Base-by-base conservation (phyloP, 208 protist genomes). In the Wallacemonas rigidus region DNA sequence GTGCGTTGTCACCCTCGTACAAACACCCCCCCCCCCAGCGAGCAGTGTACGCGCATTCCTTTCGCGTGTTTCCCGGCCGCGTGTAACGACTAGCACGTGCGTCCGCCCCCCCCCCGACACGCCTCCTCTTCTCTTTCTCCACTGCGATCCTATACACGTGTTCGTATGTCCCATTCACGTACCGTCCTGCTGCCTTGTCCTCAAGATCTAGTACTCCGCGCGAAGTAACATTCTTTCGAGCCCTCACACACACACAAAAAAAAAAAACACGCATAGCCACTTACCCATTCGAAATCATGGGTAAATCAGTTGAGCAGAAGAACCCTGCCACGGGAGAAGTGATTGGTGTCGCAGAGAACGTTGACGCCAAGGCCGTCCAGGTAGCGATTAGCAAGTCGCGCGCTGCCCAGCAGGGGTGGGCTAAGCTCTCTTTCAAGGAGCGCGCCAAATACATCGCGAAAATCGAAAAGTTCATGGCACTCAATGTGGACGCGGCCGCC, bases 301-400 rank as follows among this genome's bases (percentile, higher is more conserved):
- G 54, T 39, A 75, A 79, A 35, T 74, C 57, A 36, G 73, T 86
- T 45, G 54, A 73, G 1, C 83, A 88, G 61, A 77, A 72, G 54
- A 93, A 88, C 80, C 90, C 90, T 14, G 88, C 86, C 38, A 95
- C 83, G 2, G 88, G 87, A 14, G 81, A 75, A 47, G 38, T 57
- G 12, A 47, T 92, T 41, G 60, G 72, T 7, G 9, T 65, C 1
- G 77, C 89, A 7, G 51, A 74, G 45, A 75, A 65, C 68, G 68
- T 82, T 61, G 72, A 79, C 36, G 39, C 56, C 1, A 48, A 57
- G 2, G 85, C 79, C 11, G 75, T 94, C 7, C 44, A n/a, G 2
- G 74, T 55, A 9, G 78, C 76, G 41, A 75, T 95, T 1, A 54
- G 69, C 2, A 54, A 60, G 39, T 82, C 88, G 0, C 81, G 88